These are phyloP conservation scores for Plenodomus tracheiphilus DNA, from an alignment of 2,329 filamentous ascomycete genomes.

Conservation along the genomic window DNA sequence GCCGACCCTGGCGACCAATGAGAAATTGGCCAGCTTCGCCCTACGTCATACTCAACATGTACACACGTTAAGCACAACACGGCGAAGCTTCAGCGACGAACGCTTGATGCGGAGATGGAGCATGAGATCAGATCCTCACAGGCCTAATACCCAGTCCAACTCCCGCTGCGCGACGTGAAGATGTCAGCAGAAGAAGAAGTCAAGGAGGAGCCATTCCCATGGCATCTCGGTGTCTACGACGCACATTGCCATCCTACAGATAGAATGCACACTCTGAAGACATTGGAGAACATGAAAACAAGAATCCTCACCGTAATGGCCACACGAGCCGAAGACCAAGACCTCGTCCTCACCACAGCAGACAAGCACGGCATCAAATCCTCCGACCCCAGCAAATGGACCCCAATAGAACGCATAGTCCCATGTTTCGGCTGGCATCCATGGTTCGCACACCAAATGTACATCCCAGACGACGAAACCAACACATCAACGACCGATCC, in stretches of 20 bases:
- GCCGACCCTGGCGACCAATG: neutral
- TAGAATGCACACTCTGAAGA: constrained; percentile 64
- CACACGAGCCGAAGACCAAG: constrained; percentile 74
- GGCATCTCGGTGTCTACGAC: constrained; percentile 72
- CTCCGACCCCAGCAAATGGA: constrained; percentile 26
- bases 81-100: too few relatives aligned
- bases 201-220: constrained; percentile 57
- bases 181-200: constrained; percentile 6
- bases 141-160: too few relatives aligned
- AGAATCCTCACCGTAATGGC: constrained; percentile 74
- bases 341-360: constrained; percentile 68
- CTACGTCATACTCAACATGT: neutral
- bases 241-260: constrained; percentile 86
- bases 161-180: neutral
- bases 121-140: too few relatives aligned
- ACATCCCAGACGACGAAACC: constrained; percentile 38
- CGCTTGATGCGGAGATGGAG: too few relatives aligned
- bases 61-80: neutral
- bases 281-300: constrained; percentile 67
- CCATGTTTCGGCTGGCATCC: constrained; percentile 88
- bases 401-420: constrained; percentile 54
- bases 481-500: constrained; percentile 45
- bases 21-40: neutral
- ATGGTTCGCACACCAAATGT: constrained; percentile 81
- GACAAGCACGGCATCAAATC: constrained; percentile 55